Evolutionary conservation across 148 eudicot genomes (phyloP).

Genomic region (Vaccinium vitisidaea): DNA sequence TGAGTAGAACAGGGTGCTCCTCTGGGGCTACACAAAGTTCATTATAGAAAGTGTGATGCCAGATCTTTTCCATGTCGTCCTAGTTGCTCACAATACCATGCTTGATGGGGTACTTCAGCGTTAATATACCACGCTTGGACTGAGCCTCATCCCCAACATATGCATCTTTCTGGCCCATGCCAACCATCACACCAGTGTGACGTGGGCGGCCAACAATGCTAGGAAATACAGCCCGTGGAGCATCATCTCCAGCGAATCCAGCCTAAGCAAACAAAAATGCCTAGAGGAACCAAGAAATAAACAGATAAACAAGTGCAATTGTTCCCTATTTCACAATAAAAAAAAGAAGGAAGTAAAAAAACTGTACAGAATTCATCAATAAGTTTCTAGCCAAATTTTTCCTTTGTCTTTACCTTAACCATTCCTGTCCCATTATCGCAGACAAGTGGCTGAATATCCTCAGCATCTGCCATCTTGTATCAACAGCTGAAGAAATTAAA

Average conservation of each 20-base stretch:
- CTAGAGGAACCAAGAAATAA: neutral
- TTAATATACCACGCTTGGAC: slow-evolving; percentile 55
- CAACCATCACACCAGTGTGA: slow-evolving; percentile 7
- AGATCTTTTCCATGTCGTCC: slow-evolving; percentile 49
- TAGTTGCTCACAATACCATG: slow-evolving; percentile 66
- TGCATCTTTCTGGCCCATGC: slow-evolving; percentile 1
- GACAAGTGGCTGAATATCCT: slow-evolving; percentile 65
- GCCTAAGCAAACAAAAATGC: slow-evolving; percentile 29
- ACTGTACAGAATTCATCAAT: neutral
- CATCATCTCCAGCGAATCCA: slow-evolving; percentile 69
- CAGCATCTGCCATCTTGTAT: slow-evolving; percentile 54
- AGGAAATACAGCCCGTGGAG: slow-evolving; percentile 61
- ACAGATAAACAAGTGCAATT: neutral
- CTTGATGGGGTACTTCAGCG: slow-evolving; percentile 55
- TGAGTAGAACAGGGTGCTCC: slow-evolving; percentile 57
- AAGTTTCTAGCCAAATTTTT: neutral
- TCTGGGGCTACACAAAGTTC: slow-evolving; percentile 69
- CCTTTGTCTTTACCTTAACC: slow-evolving; percentile 38
- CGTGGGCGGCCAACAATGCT: slow-evolving; percentile 60
- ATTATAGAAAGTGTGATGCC: neutral
- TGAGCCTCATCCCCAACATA: slow-evolving; percentile 45
- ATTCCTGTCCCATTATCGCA: slow-evolving; percentile 69
- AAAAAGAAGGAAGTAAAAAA: neutral
- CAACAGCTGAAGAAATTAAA: slow-evolving; percentile 22
- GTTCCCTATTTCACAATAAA: neutral